Percentiles rank a stretch among this genome's conserved stretches.
Conservation (phyloP, 1,284 basidiomycete species). For the Trichosporon ovoides region DNA sequence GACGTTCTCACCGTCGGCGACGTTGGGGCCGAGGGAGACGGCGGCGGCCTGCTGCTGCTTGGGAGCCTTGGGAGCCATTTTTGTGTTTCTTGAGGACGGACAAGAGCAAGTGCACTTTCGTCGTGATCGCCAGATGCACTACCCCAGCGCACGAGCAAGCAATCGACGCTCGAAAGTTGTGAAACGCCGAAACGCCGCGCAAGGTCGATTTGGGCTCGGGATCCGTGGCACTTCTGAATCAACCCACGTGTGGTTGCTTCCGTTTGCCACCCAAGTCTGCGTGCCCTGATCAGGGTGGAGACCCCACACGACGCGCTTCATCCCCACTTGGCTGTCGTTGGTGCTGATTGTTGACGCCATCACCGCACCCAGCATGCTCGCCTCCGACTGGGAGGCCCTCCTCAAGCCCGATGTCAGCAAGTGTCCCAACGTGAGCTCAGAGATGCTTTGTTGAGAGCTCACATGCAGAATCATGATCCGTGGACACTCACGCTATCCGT, state of each 20-base stretch:
- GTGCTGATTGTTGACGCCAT: not conserved
- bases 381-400: not conserved
- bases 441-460: not conserved
- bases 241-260: not conserved
- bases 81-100: constrained; percentile 8
- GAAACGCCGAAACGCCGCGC: not conserved
- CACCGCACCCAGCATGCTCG: not conserved
- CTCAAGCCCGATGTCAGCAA: constrained; percentile 3
- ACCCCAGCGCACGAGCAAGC: not conserved
- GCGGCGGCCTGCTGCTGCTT: constrained; percentile 65
- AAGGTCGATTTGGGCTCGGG: not conserved
- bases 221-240: not conserved
- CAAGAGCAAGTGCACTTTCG: not conserved
- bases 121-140: not conserved
- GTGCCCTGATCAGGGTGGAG: no score
- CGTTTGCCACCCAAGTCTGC: not conserved
- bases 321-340: no score
- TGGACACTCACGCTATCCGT: constrained; percentile 63
- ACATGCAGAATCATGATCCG: constrained; percentile 18
- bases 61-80: constrained; percentile 47
- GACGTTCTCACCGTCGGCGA: constrained; percentile 89
- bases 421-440: constrained; percentile 22
- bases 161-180: not conserved
- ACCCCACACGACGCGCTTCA: no score
- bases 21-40: constrained; percentile 86